phyloP scores from a whole-genome alignment of 768 basidiomycete species.

The Cubamyces sp. region DNA sequence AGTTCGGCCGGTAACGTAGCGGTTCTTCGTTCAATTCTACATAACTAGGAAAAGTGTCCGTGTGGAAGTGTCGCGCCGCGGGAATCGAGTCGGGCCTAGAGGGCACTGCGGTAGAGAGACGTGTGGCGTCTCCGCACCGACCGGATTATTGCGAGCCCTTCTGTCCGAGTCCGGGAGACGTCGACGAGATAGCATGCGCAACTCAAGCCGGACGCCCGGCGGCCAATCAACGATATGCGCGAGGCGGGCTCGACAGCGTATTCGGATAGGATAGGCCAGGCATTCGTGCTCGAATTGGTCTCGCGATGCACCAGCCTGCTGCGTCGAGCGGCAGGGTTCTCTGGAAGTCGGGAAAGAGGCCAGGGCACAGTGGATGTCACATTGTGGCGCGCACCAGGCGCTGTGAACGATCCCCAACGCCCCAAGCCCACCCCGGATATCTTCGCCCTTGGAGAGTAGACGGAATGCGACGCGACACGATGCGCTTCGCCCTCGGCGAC shows the following conservation, averaged over 20 bases:
- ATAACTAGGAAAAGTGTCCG: slow-evolving; percentile 16
- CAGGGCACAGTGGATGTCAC: slow-evolving; percentile 22
- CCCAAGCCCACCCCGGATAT: slow-evolving; percentile 34
- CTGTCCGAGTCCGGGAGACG: slow-evolving; percentile 7
- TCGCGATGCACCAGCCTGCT: slow-evolving; percentile 40
- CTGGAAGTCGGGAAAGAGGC: slow-evolving; percentile 26
- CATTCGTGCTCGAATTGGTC: slow-evolving; percentile 8
- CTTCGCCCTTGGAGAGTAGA: slow-evolving; percentile 23
- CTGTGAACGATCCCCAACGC: slow-evolving; percentile 38
- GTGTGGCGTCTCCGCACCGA: slow-evolving; percentile 9
- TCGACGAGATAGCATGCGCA: slow-evolving; percentile 22
- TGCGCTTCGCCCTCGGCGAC: slow-evolving; percentile 8
- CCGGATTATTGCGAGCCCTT: slow-evolving; percentile 2
- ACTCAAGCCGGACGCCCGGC: slow-evolving; percentile 8
- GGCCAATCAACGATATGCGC: slow-evolving; percentile 48
- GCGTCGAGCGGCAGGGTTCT: slow-evolving; percentile 43
- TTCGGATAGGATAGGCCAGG: slow-evolving; percentile 38
- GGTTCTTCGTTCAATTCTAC: slow-evolving; percentile 25
- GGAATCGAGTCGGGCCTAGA: background rate
- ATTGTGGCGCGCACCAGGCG: slow-evolving; percentile 37
- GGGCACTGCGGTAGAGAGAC: slow-evolving; percentile 4
- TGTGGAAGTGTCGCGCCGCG: slow-evolving; percentile 7
- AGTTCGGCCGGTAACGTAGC: slow-evolving; percentile 27
- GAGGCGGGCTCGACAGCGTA: slow-evolving; percentile 31
- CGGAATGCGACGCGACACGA: slow-evolving; percentile 7